Evolutionary conservation across 805 yeast genomes (phyloP).

Genomic region (Teunomyces gatunensis): DNA sequence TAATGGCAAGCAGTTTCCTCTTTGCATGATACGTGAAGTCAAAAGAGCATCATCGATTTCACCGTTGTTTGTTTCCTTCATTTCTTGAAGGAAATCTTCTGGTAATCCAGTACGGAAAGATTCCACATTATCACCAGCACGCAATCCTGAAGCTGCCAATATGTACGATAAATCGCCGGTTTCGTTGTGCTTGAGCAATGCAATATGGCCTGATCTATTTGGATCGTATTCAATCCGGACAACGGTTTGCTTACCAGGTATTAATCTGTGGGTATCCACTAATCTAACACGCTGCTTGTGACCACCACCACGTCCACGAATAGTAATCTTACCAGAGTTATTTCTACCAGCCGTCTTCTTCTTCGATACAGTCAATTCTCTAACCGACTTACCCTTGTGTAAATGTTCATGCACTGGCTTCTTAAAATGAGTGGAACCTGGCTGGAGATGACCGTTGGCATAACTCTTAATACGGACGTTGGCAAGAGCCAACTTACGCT

Average conservation of each 20-base stretch:
- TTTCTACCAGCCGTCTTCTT: conserved; percentile 85
- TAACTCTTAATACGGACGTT: conserved; percentile 68
- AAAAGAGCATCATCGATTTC: conserved; percentile 87
- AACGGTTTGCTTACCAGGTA: conserved; percentile 73
- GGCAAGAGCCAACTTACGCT: conserved; percentile 68
- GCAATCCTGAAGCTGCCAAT: conserved; percentile 85
- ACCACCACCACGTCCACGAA: conserved; percentile 97
- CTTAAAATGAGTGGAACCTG: conserved; percentile 85
- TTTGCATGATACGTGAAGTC: conserved; percentile 80
- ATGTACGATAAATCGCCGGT: conserved; percentile 72
- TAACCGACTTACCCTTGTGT: conserved; percentile 80
- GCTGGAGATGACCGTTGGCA: conserved; percentile 71
- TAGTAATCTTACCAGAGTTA: conserved; percentile 81
- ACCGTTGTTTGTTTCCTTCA: conserved; percentile 66
- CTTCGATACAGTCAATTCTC: conserved; percentile 69
- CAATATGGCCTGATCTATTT: conserved; percentile 89
- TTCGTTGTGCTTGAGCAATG: conserved; percentile 65
- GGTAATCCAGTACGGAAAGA: conserved; percentile 90
- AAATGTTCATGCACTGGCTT: conserved; percentile 84
- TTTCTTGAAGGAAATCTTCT: conserved; percentile 63
- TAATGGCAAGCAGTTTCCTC: conserved; percentile 93
- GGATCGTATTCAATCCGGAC: conserved; percentile 94
- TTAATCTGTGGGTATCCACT: conserved; percentile 69
- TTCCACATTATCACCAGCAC: conserved; percentile 90
- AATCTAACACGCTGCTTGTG: conserved; percentile 84